Percentiles rank a stretch among this genome's conserved stretches.
These are phyloP conservation scores for Colletotrichum gigasporum DNA, from an alignment of 2,329 filamentous ascomycete species.

Conservation along the genomic window DNA sequence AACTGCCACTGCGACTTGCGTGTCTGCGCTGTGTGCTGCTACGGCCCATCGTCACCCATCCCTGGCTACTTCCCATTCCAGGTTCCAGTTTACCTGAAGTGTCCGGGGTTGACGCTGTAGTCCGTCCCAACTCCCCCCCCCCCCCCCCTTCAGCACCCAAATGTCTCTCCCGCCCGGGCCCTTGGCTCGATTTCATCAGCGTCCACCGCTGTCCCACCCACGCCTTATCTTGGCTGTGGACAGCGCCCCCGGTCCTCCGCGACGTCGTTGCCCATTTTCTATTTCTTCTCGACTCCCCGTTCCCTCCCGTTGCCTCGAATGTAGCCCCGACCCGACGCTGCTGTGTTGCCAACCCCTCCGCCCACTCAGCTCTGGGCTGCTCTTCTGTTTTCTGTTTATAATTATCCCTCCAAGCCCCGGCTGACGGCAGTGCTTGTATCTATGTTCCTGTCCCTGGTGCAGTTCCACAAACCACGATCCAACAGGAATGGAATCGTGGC, in stretches of 20 bases:
- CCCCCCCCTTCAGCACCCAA: not conserved
- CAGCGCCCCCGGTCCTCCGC: conserved; percentile 14
- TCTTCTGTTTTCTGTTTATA: not conserved
- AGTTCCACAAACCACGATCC: conserved; percentile 3
- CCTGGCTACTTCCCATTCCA: not conserved
- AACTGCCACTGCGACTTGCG: no score
- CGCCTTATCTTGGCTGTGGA: conserved; percentile 24
- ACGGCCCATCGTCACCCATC: not conserved
- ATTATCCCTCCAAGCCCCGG: not conserved
- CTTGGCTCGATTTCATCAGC: conserved; percentile 28
- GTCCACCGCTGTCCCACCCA: conserved; percentile 25
- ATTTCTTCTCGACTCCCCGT: conserved; percentile 22
- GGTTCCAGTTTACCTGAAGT: no score
- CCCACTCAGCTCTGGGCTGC: not conserved
- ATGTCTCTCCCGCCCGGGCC: conserved; percentile 14
- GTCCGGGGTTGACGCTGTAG: no score
- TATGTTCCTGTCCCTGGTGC: no score
- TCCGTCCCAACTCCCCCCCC: not conserved
- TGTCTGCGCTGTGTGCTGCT: no score
- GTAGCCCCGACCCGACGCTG: no score
- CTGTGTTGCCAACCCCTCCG: not conserved
- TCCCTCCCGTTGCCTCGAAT: conserved; percentile 9
- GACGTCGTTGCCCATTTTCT: conserved; percentile 14
- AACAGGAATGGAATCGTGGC: conserved; percentile 25
- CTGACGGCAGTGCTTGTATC: not conserved